phyloP scores from a whole-genome alignment of 805 yeast genomes.

The Starmerella stigmatis region DNA sequence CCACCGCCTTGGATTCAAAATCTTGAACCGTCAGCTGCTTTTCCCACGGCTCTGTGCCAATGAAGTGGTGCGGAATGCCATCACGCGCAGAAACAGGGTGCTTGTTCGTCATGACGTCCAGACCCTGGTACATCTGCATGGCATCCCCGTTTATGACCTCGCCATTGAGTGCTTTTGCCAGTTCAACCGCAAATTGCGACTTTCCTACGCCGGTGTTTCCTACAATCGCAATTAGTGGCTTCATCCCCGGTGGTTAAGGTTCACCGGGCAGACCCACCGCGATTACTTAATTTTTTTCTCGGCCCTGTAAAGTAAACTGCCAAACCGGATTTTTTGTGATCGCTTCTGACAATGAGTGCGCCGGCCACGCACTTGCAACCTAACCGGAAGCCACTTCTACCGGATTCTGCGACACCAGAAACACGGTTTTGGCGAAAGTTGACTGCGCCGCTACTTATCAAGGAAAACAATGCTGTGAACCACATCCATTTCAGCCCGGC shows the following conservation, averaged over 20 bases:
- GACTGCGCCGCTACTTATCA: constrained; percentile 73
- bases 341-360: constrained; percentile 23
- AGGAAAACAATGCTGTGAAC: constrained; percentile 85
- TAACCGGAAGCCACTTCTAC: constrained; percentile 21
- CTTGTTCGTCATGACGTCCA: constrained; percentile 77
- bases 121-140: constrained; percentile 79
- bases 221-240: constrained; percentile 51
- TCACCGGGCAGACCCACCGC: no score
- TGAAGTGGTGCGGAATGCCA: constrained; percentile 73
- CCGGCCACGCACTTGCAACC: constrained; percentile 20
- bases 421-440: constrained; percentile 90
- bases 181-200: constrained; percentile 67
- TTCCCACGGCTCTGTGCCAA: constrained; percentile 73
- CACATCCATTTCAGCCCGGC: constrained; percentile 81
- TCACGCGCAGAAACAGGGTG: constrained; percentile 72
- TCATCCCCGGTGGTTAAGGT: no score
- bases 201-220: constrained; percentile 98
- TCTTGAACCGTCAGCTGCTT: constrained; percentile 60
- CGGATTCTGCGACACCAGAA: constrained; percentile 37
- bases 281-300: constrained; percentile 10
- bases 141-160: constrained; percentile 94
- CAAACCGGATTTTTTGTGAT: not conserved
- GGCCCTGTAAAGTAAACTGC: not conserved
- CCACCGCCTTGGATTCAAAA: constrained; percentile 61
- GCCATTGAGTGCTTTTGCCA: constrained; percentile 69